Conservation (phyloP, 2,329 filamentous ascomycete species). For the Coniochaeta hoffmannii region DNA sequence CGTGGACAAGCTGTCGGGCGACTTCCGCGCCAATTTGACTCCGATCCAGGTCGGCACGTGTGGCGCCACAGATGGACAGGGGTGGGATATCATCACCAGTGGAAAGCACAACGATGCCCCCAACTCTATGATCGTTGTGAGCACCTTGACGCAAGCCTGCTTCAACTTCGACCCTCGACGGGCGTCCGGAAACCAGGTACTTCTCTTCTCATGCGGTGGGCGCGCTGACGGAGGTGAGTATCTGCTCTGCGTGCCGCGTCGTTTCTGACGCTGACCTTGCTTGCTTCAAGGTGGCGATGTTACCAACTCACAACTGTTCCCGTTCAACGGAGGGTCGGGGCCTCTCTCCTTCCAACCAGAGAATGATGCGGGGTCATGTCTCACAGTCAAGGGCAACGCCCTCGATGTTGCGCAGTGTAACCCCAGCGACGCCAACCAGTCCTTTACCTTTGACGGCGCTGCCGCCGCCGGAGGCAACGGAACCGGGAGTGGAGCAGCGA, state of each 20-base stretch:
- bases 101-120: conserved; percentile 43
- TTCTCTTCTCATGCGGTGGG: conserved; percentile 52
- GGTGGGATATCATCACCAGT: conserved; percentile 39
- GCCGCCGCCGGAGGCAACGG: conserved; percentile 6
- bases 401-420: conserved; percentile 37
- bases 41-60: conserved; percentile 38
- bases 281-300: conserved; percentile 31
- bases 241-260: not conserved
- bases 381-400: conserved; percentile 33
- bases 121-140: conserved; percentile 44
- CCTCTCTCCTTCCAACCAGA: conserved; percentile 35
- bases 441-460: conserved; percentile 27
- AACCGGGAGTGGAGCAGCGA: conserved; percentile 7
- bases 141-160: conserved; percentile 49
- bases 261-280: conserved; percentile 4
- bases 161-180: conserved; percentile 50
- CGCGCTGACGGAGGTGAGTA: conserved; percentile 41
- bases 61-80: conserved; percentile 31
- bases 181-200: conserved; percentile 40
- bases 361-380: conserved; percentile 38
- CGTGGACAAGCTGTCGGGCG: conserved; percentile 37
- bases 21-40: conserved; percentile 39
- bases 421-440: conserved; percentile 30
- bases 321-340: conserved; percentile 32
- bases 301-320: conserved; percentile 44